Conservation (phyloP, 805 yeast genomes). For the Sugiyamaella boreocaroliniensis region DNA sequence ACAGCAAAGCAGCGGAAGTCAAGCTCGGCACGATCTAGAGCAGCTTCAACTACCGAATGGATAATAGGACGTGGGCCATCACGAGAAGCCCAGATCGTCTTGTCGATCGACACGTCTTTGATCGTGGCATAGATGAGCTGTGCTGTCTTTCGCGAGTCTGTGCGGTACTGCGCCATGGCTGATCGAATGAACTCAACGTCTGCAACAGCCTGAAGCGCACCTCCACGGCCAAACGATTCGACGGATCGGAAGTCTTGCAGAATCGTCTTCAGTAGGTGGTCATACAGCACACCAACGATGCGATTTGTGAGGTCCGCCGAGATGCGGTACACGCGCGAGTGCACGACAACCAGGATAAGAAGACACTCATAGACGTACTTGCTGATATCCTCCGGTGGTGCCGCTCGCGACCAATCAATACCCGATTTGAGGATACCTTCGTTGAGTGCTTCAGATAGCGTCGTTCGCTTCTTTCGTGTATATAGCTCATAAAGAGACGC, state of each 20-base stretch:
- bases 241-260: conserved; percentile 38
- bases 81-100: conserved; percentile 21
- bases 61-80: conserved; percentile 25
- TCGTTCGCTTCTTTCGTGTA: conserved; percentile 42
- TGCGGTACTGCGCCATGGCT: conserved; percentile 25
- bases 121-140: conserved; percentile 28
- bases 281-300: conserved; percentile 42
- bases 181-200: conserved; percentile 48
- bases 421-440: conserved; percentile 33
- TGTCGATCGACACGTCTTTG: conserved; percentile 23
- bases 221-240: conserved; percentile 41
- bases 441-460: conserved; percentile 36
- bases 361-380: conserved; percentile 44
- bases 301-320: conserved; percentile 41
- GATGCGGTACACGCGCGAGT: conserved; percentile 44
- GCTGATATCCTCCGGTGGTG: conserved; percentile 28
- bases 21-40: conserved; percentile 5
- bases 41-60: conserved; percentile 15
- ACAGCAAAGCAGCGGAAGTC: conserved; percentile 8
- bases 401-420: conserved; percentile 38
- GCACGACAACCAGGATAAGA: conserved; percentile 44
- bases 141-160: conserved; percentile 23
- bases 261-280: conserved; percentile 34
- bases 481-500: conserved; percentile 48
- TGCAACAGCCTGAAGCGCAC: conserved; percentile 45